These are phyloP conservation scores for Taphrina communis DNA, from an alignment of 1,139 yeast species.

Conservation along the genomic window DNA sequence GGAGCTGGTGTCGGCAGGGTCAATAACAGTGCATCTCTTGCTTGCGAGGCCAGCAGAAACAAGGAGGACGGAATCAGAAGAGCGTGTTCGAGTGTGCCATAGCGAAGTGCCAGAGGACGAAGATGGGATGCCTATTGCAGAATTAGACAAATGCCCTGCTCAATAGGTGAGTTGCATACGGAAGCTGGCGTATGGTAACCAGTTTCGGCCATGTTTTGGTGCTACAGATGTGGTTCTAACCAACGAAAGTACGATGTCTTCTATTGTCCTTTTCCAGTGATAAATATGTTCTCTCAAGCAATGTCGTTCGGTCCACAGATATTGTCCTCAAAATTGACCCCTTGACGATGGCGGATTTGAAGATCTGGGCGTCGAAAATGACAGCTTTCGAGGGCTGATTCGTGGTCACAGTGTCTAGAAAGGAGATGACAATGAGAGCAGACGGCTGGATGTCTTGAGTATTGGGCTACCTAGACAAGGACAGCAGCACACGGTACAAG, in stretches of 20 bases:
- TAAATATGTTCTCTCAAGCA: neutral
- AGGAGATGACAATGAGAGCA: too few species aligned
- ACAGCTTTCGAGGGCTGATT: neutral
- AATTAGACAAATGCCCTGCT: neutral
- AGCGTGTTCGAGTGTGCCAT: constrained; percentile 87
- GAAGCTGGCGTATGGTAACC: constrained; percentile 38
- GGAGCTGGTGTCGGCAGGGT: constrained; percentile 81
- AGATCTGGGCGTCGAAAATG: constrained; percentile 17
- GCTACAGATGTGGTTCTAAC: too few species aligned
- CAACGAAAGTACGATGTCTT: too few species aligned
- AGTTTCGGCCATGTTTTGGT: constrained; percentile 26
- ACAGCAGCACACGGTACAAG: constrained; percentile 3
- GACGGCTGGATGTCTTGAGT: too few species aligned
- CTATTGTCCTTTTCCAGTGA: too few species aligned
- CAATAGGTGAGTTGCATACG: neutral
- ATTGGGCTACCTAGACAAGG: neutral
- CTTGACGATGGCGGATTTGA: constrained; percentile 15
- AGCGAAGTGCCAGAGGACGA: constrained; percentile 81
- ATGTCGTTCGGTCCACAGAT: constrained; percentile 13
- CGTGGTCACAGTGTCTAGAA: too few species aligned
- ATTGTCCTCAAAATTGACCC: neutral
- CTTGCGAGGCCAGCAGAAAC: constrained; percentile 80
- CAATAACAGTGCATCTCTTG: constrained; percentile 82
- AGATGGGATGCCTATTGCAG: constrained; percentile 55
- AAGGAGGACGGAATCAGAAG: constrained; percentile 82